A percentile compares a stretch with the other conserved stretches of the same genome.
phyloP scores from a whole-genome alignment of 768 basidiomycete species.

The Dioszegia aurantiaca region DNA sequence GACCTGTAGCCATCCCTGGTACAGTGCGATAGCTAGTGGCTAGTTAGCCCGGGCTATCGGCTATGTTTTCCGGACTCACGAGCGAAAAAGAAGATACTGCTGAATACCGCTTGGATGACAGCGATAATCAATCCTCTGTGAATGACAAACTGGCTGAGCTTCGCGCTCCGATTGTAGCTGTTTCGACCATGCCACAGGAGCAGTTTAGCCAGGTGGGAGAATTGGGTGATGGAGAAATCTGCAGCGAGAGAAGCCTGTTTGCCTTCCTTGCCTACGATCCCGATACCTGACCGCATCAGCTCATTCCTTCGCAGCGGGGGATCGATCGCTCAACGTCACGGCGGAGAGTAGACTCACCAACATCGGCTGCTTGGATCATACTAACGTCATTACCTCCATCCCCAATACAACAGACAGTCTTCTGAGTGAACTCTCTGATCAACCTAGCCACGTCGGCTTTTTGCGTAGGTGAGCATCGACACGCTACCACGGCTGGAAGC shows the following conservation, averaged over 20 bases:
- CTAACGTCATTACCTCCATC: constrained; percentile 99
- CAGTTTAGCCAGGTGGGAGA: constrained; percentile 90
- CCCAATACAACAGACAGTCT: constrained; percentile 96
- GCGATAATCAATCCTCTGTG: constrained; percentile 96
- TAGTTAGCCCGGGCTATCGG: too few relatives aligned
- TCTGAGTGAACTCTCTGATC: constrained; percentile 84
- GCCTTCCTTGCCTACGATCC: constrained; percentile 98
- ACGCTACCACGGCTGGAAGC: constrained; percentile 91
- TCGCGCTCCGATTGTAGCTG: constrained; percentile 95
- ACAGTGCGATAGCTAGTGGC: constrained; percentile 93
- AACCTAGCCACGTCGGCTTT: constrained; percentile 96
- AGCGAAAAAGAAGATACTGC: constrained; percentile 59
- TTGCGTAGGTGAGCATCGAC: constrained; percentile 96
- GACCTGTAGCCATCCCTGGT: constrained; percentile 96
- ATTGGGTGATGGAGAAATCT: constrained; percentile 96
- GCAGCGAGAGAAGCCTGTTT: constrained; percentile 98
- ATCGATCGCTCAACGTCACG: too few relatives aligned
- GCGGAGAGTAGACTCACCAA: constrained; percentile 86
- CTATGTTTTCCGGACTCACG: too few relatives aligned
- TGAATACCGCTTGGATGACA: constrained; percentile 96
- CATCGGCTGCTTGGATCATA: constrained; percentile 99
- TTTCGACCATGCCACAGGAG: constrained; percentile 98
- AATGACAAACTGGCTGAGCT: constrained; percentile 96
- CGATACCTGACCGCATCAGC: constrained; percentile 65
- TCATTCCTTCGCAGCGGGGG: too few relatives aligned